Evolutionary conservation across 345 rosid species (phyloP), one percentile per base, ranked within the genome.

Genomic region (Hypericum perforatum): DNA sequence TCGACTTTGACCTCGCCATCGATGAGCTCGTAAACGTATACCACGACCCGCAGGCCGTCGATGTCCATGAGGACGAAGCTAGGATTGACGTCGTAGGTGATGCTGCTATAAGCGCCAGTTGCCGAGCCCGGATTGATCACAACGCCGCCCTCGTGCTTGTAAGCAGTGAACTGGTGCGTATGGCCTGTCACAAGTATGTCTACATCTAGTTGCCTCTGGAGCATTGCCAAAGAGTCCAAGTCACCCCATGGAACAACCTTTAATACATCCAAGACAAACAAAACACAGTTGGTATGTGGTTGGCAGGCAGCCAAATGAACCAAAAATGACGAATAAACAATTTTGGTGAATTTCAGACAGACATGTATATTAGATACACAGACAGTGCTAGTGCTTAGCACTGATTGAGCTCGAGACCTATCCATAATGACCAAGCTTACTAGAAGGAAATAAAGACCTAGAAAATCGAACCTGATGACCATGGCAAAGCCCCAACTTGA

Each of bases 241-340:
- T 91, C 96, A 41, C 98, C 98, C 96, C 98, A 91, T 7, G 98
- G 96, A 69, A 87, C 68, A 42, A 91, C 96, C 96, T 87, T 67
- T 41, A 61, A 15, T 41, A 53, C 42, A 65, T 52, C 38, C 48
- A 43, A 44, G 12, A 13, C 7, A n/a, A 15, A 14, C 11, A 49
- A 9, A 46, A 22, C 32, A 22, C 1, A 4, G 32, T 22, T 4
- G 4, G 4, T 22, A 22, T 4, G 32, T 22, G 32, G 32, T 22
- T 22, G 32, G 32, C 32, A 22, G 4, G 32, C 32, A 22, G 32
- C 1, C 2, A 22, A 22, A 22, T 22, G 32, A 22, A 22, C 32
- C 32, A 22, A 22, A 22, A 22, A 22, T 4, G 32, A 22, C 32
- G 32, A 22, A 22, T 1, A 1, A 22, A 22, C 32, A 22, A 22